A percentile compares a stretch with the other conserved stretches of the same genome.
Conservation (phyloP, 208 protist genomes). For the Crithidia bombi region DNA sequence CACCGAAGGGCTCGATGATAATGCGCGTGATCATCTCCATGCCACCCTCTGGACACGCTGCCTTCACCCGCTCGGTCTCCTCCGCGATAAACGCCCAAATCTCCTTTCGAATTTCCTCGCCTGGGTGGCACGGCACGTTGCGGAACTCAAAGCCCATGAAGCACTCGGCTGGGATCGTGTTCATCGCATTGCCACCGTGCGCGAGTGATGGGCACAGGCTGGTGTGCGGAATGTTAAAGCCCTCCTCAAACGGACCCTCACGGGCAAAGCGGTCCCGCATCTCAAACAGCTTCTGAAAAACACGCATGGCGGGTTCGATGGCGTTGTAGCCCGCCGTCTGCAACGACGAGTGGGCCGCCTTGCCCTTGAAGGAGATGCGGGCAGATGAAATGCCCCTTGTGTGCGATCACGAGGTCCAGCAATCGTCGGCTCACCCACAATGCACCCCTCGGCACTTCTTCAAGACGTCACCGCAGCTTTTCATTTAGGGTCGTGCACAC, state of each 20-base stretch:
- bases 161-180: slow-evolving; percentile 62
- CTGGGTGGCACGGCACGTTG: slow-evolving; percentile 46
- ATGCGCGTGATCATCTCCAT: slow-evolving; percentile 15
- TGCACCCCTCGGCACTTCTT: slow-evolving; percentile 55
- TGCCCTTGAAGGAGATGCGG: slow-evolving; percentile 39
- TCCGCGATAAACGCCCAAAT: slow-evolving; percentile 29
- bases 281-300: slow-evolving; percentile 33
- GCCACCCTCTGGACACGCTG: slow-evolving; percentile 14
- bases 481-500: slow-evolving; percentile 36
- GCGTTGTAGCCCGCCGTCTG: slow-evolving; percentile 49
- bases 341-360: slow-evolving; percentile 59
- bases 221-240: slow-evolving; percentile 38
- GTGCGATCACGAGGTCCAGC: slow-evolving; percentile 51
- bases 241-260: slow-evolving; percentile 46
- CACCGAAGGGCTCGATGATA: slow-evolving; percentile 32
- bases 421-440: slow-evolving; percentile 65
- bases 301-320: slow-evolving; percentile 30
- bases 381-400: slow-evolving; percentile 51
- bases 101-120: slow-evolving; percentile 28
- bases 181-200: slow-evolving; percentile 48
- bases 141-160: slow-evolving; percentile 54
- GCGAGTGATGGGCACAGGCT: slow-evolving; percentile 42
- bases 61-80: slow-evolving; percentile 18
- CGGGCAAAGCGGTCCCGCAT: slow-evolving; percentile 49
- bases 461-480: slow-evolving; percentile 21